These are phyloP conservation scores for Ustilago esculenta DNA, from an alignment of 1,284 basidiomycete species.

Conservation along the genomic window DNA sequence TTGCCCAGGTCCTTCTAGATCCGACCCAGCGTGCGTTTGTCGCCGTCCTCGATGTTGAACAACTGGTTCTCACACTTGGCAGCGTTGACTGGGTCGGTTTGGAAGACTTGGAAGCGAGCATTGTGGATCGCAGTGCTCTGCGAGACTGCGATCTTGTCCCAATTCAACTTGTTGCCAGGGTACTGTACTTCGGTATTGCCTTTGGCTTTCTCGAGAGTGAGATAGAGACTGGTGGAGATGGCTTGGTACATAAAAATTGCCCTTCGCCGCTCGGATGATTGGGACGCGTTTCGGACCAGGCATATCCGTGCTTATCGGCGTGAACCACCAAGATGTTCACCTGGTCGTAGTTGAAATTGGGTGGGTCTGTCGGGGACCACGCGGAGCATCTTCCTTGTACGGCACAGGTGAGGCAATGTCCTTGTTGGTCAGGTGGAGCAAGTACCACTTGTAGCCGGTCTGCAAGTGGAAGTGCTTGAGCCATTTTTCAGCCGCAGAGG, in stretches of 20 bases:
- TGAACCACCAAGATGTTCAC: slow-evolving; percentile 38
- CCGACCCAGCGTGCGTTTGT: slow-evolving; percentile 30
- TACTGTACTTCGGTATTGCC: slow-evolving; percentile 39
- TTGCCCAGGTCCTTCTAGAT: slow-evolving; percentile 42
- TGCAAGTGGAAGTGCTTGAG: slow-evolving; percentile 46
- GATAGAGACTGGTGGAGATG: slow-evolving; percentile 38
- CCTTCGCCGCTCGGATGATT: slow-evolving; percentile 49
- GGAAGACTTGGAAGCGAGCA: slow-evolving; percentile 42
- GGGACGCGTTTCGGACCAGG: slow-evolving; percentile 43
- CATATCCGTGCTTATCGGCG: slow-evolving; percentile 41
- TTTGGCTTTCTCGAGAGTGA: slow-evolving; percentile 40
- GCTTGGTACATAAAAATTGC: slow-evolving; percentile 49
- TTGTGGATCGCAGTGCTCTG: slow-evolving; percentile 47
- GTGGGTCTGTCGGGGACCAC: slow-evolving; percentile 32
- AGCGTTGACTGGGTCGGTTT: slow-evolving; percentile 32
- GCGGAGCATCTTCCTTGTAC: slow-evolving; percentile 34
- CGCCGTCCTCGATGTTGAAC: slow-evolving; percentile 49
- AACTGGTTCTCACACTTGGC: slow-evolving; percentile 40
- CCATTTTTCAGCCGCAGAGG: slow-evolving; percentile 22
- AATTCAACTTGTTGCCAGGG: slow-evolving; percentile 42
- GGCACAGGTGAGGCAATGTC: slow-evolving; percentile 37
- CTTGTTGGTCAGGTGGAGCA: slow-evolving; percentile 43
- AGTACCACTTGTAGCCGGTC: slow-evolving; percentile 51
- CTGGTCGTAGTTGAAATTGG: slow-evolving; percentile 48
- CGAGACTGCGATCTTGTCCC: slow-evolving; percentile 39